These are phyloP conservation scores for Chalciporus pseudorubinellus DNA, from an alignment of 768 basidiomycete genomes.

Conservation along the genomic window DNA sequence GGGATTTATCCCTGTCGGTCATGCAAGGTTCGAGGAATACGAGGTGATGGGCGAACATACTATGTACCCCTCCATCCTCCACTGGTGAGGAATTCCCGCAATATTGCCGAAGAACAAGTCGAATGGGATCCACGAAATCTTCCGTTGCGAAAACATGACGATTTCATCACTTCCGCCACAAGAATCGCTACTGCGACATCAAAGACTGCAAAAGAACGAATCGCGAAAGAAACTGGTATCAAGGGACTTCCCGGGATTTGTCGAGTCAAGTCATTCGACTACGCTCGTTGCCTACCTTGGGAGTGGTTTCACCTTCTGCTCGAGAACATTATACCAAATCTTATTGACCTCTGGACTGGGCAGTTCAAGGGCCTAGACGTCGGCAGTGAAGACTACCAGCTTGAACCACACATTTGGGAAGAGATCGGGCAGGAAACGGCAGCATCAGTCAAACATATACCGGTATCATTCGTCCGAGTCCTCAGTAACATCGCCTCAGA, in stretches of 20 bases:
- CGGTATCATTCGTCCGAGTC: constrained; percentile 30
- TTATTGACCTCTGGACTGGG: constrained; percentile 42
- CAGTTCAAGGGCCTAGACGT: constrained; percentile 39
- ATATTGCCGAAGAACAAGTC: no score
- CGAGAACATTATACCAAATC: constrained; percentile 42
- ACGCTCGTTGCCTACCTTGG: constrained; percentile 41
- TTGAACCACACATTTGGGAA: constrained; percentile 38
- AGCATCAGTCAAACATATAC: constrained; percentile 19
- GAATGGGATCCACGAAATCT: constrained; percentile 22
- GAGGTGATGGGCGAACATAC: not conserved
- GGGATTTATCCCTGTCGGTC: constrained; percentile 31
- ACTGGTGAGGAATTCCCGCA: not conserved
- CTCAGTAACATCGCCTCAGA: constrained; percentile 34
- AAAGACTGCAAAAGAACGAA: constrained; percentile 16
- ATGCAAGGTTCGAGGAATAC: constrained; percentile 34
- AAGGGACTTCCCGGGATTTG: constrained; percentile 34
- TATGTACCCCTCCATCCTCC: constrained; percentile 1
- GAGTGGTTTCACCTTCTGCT: constrained; percentile 52
- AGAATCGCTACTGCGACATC: constrained; percentile 26
- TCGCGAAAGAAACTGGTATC: constrained; percentile 33
- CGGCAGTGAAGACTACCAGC: constrained; percentile 27
- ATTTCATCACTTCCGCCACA: constrained; percentile 24
- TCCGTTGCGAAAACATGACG: constrained; percentile 33
- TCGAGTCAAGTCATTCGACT: constrained; percentile 31
- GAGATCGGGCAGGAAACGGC: constrained; percentile 36